Conservation (phyloP, 306 rosid genomes). For the Argentina anserina region DNA sequence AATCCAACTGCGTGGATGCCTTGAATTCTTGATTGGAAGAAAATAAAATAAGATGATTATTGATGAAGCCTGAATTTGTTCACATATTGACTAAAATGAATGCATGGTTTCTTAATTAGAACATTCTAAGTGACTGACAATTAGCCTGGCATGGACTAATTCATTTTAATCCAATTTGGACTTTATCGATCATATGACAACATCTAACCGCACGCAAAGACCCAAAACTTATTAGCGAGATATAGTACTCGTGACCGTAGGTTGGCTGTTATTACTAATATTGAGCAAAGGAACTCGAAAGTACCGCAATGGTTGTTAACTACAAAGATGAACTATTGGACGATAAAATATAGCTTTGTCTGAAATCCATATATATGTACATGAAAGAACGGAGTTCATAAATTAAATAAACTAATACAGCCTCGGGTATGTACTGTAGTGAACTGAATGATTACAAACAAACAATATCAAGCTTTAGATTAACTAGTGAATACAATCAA, state of each 20-base stretch:
- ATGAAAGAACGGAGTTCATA: not conserved
- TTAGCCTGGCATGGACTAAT: not conserved
- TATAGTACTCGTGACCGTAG: not conserved
- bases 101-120: not conserved
- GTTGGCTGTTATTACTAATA: conserved; percentile 1
- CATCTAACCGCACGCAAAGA: not conserved
- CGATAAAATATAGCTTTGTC: conserved; percentile 2
- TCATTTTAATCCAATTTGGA: not conserved
- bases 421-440: not conserved
- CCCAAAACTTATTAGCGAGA: not conserved
- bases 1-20: not conserved
- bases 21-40: not conserved
- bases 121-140: not conserved
- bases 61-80: not conserved
- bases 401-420: conserved; percentile 7
- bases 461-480: not conserved
- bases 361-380: not conserved
- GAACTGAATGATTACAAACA: not conserved
- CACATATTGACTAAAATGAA: not conserved
- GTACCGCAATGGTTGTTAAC: not conserved
- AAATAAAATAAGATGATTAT: not conserved
- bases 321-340: not conserved
- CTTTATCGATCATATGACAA: not conserved
- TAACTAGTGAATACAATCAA: not conserved
- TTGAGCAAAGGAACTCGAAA: not conserved